Evolutionary conservation across 2,329 filamentous ascomycete species (phyloP).

Genomic region (Ambrosiella cleistominuta): DNA sequence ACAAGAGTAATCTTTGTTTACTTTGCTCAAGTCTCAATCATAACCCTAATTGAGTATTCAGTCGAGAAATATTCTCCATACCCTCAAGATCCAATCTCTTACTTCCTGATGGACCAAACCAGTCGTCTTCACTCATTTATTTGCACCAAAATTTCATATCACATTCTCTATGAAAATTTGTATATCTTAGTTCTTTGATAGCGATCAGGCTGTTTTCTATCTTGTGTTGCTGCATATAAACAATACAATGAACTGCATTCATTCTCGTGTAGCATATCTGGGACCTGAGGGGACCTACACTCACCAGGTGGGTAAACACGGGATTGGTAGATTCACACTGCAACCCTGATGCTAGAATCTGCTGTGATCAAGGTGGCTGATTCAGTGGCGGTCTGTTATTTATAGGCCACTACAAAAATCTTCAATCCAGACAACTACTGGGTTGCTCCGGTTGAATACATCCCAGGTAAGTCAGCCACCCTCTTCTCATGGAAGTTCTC

Average conservation of each 20-base stretch:
- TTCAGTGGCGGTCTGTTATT: not conserved
- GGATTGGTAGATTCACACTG: conserved; percentile 5
- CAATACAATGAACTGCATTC: conserved; percentile 16
- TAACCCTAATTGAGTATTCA: not conserved
- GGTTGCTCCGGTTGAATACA: conserved; percentile 33
- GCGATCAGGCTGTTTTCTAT: no score
- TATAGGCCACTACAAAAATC: conserved; percentile 28
- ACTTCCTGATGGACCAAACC: not conserved
- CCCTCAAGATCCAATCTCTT: not conserved
- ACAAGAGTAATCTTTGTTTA: not conserved
- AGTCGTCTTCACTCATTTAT: not conserved
- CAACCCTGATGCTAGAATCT: not conserved
- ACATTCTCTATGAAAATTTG: no score
- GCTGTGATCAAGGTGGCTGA: conserved; percentile 12
- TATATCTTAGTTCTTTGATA: no score
- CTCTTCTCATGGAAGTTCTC: no score
- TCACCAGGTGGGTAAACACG: conserved; percentile 26
- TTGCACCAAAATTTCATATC: not conserved
- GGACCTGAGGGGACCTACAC: conserved; percentile 33
- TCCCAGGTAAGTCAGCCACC: conserved; percentile 23
- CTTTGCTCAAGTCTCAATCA: no score
- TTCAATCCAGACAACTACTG: conserved; percentile 32
- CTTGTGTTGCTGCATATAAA: not conserved
- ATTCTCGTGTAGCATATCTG: conserved; percentile 30
- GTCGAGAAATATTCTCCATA: not conserved